Percentiles rank a stretch among this genome's conserved stretches.
These are phyloP conservation scores for Fusarium subglutinans DNA, from an alignment of 2,329 filamentous ascomycete species.

Conservation along the genomic window DNA sequence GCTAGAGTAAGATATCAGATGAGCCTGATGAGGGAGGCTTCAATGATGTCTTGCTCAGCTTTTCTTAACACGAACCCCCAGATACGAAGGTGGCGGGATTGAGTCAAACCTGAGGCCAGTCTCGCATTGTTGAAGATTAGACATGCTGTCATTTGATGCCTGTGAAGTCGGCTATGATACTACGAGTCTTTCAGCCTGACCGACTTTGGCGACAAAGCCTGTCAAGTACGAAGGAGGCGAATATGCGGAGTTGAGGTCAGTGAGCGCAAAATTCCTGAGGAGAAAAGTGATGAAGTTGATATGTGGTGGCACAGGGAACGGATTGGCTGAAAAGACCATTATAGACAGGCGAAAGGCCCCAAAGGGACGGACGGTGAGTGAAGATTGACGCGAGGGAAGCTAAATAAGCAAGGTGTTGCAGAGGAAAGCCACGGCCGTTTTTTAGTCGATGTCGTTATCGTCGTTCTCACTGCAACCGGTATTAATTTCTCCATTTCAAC, in stretches of 20 bases:
- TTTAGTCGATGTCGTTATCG: conserved; percentile 29
- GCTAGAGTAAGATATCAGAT: not conserved
- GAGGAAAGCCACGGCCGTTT: conserved; percentile 25
- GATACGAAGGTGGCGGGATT: conserved; percentile 29
- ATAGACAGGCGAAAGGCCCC: conserved; percentile 3
- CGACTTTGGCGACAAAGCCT: conserved; percentile 5
- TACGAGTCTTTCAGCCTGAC: not conserved
- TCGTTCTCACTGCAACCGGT: conserved; percentile 10
- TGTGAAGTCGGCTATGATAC: not conserved
- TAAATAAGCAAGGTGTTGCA: conserved; percentile 9
- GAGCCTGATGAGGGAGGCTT: not conserved
- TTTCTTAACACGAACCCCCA: conserved; percentile 9
- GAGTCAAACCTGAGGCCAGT: conserved; percentile 11
- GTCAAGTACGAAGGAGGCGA: conserved; percentile 3
- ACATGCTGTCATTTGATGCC: not conserved
- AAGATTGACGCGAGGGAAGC: conserved; percentile 33
- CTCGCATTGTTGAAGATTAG: not conserved
- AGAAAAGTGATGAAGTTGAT: conserved; percentile 10
- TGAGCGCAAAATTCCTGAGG: conserved; percentile 19
- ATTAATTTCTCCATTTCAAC: conserved; percentile 14
- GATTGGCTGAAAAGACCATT: conserved; percentile 25
- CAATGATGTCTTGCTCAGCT: conserved; percentile 13
- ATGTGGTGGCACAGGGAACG: conserved; percentile 24
- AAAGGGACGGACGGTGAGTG: conserved; percentile 4
- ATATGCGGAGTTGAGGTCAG: conserved; percentile 21